Evolutionary conservation across 352 stramenopile species (phyloP).

Genomic region (Globisporangium irregulare): DNA sequence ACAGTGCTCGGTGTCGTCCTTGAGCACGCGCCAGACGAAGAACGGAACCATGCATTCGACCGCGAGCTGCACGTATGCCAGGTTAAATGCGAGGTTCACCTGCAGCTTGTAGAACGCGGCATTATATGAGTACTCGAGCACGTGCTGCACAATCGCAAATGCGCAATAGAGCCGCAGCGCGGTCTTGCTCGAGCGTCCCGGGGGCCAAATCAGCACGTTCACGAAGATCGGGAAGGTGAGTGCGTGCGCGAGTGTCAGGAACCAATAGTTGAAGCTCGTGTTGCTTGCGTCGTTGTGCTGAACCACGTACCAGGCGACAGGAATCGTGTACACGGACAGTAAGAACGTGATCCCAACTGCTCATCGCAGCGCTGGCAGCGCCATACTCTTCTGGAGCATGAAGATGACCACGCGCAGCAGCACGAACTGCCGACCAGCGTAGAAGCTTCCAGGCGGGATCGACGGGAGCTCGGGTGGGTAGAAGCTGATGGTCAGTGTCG

Average conservation of each 20-base stretch:
- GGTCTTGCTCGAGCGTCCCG: constrained; percentile 16
- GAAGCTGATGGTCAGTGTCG: neutral
- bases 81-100: neutral
- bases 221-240: constrained; percentile 8
- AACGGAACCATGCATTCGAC: constrained; percentile 25
- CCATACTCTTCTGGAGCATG: constrained; percentile 44
- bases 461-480: neutral
- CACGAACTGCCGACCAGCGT: constrained; percentile 32
- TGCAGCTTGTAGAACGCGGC: constrained; percentile 8
- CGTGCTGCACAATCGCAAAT: constrained; percentile 5
- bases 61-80: constrained; percentile 9
- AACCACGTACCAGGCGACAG: constrained; percentile 5
- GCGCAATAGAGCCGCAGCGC: constrained; percentile 15
- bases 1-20: constrained; percentile 39
- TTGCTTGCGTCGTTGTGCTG: too few relatives aligned
- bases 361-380: constrained; percentile 28
- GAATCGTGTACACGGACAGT: constrained; percentile 23
- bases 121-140: neutral
- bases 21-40: constrained; percentile 48
- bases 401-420: constrained; percentile 37
- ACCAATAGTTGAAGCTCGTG: neutral
- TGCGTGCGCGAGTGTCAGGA: neutral
- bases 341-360: constrained; percentile 30
- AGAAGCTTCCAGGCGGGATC: constrained; percentile 20
- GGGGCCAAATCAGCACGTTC: constrained; percentile 29